Evolutionary conservation across 1,284 basidiomycete species (phyloP).

Genomic region (Ganoderma meredithae): DNA sequence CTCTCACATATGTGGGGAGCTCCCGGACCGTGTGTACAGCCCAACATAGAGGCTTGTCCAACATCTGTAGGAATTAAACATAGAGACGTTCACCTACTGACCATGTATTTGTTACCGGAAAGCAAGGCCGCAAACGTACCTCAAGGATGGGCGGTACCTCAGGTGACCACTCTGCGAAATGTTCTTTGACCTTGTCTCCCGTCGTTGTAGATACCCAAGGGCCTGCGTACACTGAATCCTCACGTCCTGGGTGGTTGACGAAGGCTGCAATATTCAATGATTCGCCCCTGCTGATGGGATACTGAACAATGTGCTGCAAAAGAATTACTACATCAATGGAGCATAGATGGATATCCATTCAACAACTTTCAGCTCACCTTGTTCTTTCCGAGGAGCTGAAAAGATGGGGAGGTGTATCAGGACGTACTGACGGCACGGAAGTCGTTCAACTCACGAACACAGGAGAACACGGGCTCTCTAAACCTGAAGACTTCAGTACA

Average conservation of each 20-base stretch:
- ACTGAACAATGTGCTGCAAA: constrained; percentile 53
- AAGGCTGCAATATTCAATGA: constrained; percentile 59
- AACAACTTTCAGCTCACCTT: neutral
- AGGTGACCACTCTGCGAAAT: constrained; percentile 55
- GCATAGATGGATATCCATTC: neutral
- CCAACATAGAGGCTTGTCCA: constrained; percentile 44
- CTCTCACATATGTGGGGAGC: constrained; percentile 37
- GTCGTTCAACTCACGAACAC: constrained; percentile 20
- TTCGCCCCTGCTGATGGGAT: constrained; percentile 54
- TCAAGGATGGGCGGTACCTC: constrained; percentile 54
- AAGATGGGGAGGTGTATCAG: neutral
- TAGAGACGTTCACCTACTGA: rapidly evolving
- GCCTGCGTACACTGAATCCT: constrained; percentile 50
- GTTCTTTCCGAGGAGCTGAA: constrained; percentile 19
- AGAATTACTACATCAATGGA: neutral
- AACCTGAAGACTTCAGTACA: constrained; percentile 16
- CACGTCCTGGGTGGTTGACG: constrained; percentile 47
- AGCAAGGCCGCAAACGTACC: constrained; percentile 39
- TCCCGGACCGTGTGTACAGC: constrained; percentile 41
- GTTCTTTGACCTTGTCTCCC: constrained; percentile 44
- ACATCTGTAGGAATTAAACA: constrained; percentile 30
- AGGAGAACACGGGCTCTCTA: constrained; percentile 18
- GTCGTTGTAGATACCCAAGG: constrained; percentile 50
- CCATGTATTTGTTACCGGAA: neutral
- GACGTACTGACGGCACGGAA: neutral